Conservation (phyloP, 345 rosid species). For the Raphanus sativus region DNA sequence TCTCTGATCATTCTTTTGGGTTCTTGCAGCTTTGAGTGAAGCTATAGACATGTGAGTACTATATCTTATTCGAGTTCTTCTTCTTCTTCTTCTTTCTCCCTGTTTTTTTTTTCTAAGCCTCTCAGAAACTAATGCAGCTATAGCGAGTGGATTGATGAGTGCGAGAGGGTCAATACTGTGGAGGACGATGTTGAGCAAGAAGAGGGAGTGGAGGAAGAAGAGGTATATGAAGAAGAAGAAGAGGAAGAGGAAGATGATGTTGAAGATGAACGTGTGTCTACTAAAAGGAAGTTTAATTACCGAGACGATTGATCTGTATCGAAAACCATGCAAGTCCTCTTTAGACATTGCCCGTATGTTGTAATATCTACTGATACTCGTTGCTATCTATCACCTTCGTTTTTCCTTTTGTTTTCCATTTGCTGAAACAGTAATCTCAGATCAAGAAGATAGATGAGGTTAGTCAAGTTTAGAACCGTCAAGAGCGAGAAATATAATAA, state of each 20-base stretch:
- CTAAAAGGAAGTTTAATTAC: conserved; percentile 38
- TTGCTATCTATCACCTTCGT: conserved; percentile 29
- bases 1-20: conserved; percentile 17
- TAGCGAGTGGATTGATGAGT: conserved; percentile 98
- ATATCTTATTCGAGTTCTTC: background rate
- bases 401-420: conserved; percentile 49
- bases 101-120: background rate
- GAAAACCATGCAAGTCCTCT: conserved; percentile 4
- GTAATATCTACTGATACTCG: conserved; percentile 22
- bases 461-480: conserved; percentile 54
- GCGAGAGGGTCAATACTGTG: conserved; percentile 68
- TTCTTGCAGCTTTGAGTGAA: conserved; percentile 75
- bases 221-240: conserved; percentile 34
- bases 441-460: conserved; percentile 54
- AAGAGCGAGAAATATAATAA: conserved; percentile 70
- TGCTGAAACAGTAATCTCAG: conserved; percentile 62
- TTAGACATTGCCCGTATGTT: conserved; percentile 20
- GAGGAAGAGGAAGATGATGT: conserved; percentile 44
- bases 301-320: conserved; percentile 21
- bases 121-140: conserved; percentile 49
- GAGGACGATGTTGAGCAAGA: conserved; percentile 64
- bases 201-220: conserved; percentile 33
- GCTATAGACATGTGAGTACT: conserved; percentile 88
- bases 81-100: background rate
- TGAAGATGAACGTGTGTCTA: conserved; percentile 33